A percentile compares a stretch with the other conserved stretches of the same genome.
phyloP scores from a whole-genome alignment of 208 protist genomes.

The Tetramitus jugosus region DNA sequence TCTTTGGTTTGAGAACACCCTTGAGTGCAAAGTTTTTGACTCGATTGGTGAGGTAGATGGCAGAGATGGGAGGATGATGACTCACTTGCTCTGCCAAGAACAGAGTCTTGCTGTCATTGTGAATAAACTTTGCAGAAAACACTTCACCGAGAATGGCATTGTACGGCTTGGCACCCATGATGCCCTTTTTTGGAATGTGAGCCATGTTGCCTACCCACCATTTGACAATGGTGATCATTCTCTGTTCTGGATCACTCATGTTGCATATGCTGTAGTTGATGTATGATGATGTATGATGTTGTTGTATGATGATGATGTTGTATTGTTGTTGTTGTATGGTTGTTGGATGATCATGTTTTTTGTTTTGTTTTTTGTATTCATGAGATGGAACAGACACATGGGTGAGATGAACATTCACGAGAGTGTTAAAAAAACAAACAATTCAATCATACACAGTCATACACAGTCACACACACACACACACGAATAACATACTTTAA shows the following conservation, averaged over 20 bases:
- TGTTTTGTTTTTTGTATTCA: no score
- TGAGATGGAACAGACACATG: no score
- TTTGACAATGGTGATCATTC: not conserved
- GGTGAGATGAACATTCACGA: no score
- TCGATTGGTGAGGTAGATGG: not conserved
- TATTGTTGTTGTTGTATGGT: no score
- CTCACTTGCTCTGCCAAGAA: constrained; percentile 11
- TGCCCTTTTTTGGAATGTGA: not conserved
- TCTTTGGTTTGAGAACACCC: constrained; percentile 8
- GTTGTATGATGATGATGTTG: not conserved
- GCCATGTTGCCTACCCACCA: constrained; percentile 3
- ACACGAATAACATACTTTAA: no score
- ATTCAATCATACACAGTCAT: no score
- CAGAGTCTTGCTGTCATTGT: not conserved
- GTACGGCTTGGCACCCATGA: constrained; percentile 9
- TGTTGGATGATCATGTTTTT: no score
- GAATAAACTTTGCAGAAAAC: not conserved
- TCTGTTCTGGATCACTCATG: not conserved
- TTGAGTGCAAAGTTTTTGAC: not conserved
- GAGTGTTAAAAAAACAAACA: no score
- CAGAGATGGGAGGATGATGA: constrained; percentile 4
- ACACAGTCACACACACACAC: no score
- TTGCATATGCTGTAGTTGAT: not conserved
- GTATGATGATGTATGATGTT: not conserved
- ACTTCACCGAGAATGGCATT: constrained; percentile 2